Percentiles rank a stretch among this genome's conserved stretches.
Conservation (phyloP, 1,284 basidiomycete genomes). For the Ustilago nuda region DNA sequence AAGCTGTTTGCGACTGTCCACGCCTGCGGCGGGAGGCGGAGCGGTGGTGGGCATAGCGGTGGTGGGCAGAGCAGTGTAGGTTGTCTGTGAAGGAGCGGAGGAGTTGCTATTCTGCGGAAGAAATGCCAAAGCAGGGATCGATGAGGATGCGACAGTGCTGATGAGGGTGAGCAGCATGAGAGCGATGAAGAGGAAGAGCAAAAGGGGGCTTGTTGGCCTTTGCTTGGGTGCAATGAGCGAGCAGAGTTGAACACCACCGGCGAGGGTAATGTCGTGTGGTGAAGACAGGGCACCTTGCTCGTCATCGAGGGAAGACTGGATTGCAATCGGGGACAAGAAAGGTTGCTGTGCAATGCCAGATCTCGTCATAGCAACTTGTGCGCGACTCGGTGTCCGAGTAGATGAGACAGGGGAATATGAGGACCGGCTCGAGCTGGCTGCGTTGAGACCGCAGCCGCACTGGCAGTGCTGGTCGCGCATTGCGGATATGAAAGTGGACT, state of each 20-base stretch:
- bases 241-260: background rate
- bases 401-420: background rate
- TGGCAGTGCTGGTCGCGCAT: conserved; percentile 28
- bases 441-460: conserved; percentile 32
- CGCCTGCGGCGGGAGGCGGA: background rate
- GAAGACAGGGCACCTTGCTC: background rate
- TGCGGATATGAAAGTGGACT: background rate
- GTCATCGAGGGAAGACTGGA: background rate
- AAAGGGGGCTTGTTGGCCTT: background rate
- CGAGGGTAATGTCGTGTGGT: background rate
- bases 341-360: background rate
- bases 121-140: conserved; percentile 14
- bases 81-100: background rate
- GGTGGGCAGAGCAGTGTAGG: background rate
- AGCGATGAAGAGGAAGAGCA: conserved; percentile 1
- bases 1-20: conserved; percentile 11
- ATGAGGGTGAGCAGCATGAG: conserved; percentile 14
- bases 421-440: conserved; percentile 31
- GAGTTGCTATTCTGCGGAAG: background rate
- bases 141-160: background rate
- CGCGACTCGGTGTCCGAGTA: background rate
- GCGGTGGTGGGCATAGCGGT: conserved; percentile 6
- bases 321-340: background rate
- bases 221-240: background rate
- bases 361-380: background rate